Percentiles rank a stretch among this genome's conserved stretches.
Conservation (phyloP, 2,329 filamentous ascomycete species). For the Cercospora brassicicola region DNA sequence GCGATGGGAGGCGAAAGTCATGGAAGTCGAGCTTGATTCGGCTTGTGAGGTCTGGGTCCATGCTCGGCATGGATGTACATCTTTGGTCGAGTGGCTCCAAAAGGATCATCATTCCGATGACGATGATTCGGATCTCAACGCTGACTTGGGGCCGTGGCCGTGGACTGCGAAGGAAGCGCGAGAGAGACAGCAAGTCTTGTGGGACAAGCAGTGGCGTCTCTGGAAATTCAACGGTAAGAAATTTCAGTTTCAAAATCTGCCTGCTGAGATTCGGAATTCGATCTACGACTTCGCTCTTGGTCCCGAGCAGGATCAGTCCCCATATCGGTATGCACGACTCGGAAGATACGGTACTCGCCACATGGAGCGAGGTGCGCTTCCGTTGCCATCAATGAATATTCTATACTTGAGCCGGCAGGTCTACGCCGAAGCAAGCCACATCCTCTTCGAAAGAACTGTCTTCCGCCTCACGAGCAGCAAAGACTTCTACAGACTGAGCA, state of each 20-base stretch:
- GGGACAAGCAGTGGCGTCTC: slow-evolving; percentile 20
- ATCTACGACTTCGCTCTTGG: slow-evolving; percentile 26
- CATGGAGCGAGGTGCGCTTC: background rate
- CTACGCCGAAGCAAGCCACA: slow-evolving; percentile 24
- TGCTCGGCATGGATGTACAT: background rate
- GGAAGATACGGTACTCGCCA: background rate
- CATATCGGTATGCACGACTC: background rate
- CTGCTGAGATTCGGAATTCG: slow-evolving; percentile 29
- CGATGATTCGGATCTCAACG: background rate
- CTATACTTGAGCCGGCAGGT: slow-evolving; percentile 27
- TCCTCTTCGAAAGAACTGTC: slow-evolving; percentile 24
- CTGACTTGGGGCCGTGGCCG: background rate
- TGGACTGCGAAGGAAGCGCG: background rate
- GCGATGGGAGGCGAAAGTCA: background rate
- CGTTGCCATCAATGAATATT: slow-evolving; percentile 15
- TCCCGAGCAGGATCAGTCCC: background rate
- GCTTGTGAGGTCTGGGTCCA: background rate
- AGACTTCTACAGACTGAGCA: slow-evolving; percentile 21
- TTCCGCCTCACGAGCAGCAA: slow-evolving; percentile 25
- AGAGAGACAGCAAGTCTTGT: background rate
- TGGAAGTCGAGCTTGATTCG: background rate
- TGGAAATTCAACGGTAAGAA: slow-evolving; percentile 13
- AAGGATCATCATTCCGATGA: background rate
- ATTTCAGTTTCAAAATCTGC: slow-evolving; percentile 25
- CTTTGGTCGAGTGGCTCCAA: background rate